Base-by-base conservation (phyloP, 176 grass and related monocot genomes). In the Triticum turgidum region DNA sequence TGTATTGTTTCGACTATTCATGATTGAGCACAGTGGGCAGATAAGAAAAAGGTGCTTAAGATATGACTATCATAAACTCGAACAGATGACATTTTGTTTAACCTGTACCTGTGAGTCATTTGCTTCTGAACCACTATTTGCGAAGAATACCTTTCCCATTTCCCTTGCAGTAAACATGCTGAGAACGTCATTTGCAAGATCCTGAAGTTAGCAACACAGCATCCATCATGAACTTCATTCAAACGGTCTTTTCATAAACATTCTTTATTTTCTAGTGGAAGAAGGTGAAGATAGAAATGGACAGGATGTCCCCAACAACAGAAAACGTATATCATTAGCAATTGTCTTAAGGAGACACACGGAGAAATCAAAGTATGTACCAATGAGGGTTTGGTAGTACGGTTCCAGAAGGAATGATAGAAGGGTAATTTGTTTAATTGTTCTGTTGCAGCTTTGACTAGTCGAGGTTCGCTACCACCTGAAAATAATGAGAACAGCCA, bases 341-440 rank as follows among this genome's bases (percentile, higher is more conserved):
- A 72, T 29, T 72, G 9, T 83, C n/a, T 54, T 62, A 24, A 44
- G 25, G 15, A 62, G 69, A 35, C 32, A n/a, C n/a, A 62, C 52
- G 47, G 17, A 75, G 29, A 84, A 39, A 72, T 58, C 12, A 39
- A 65, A 62, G 30, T 39, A 72, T 77, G 11, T 95, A 98, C 96
- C 93, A 98, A 67, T 76, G 96, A 95, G 49, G 96, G 96, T 65
- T 91, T 98, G 47, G 96, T 98, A 2, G 96, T 98, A 69, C 93
- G 93, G 45, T 98, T 98, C 96, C 96, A 95, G 39, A 98, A 98
- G 77, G 96, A 98, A 62, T 98, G 96, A 29, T 98, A 98, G 81
- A 98, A 98, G 17, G 96, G 96, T 81, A 98, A 87, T 84, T 91
- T 92, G 76, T 95, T 95, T 84, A 98, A 70, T 38, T 98, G 96